Evolutionary conservation across 2,329 filamentous ascomycete genomes (phyloP).

Genomic region (Ampelomyces quisqualis): DNA sequence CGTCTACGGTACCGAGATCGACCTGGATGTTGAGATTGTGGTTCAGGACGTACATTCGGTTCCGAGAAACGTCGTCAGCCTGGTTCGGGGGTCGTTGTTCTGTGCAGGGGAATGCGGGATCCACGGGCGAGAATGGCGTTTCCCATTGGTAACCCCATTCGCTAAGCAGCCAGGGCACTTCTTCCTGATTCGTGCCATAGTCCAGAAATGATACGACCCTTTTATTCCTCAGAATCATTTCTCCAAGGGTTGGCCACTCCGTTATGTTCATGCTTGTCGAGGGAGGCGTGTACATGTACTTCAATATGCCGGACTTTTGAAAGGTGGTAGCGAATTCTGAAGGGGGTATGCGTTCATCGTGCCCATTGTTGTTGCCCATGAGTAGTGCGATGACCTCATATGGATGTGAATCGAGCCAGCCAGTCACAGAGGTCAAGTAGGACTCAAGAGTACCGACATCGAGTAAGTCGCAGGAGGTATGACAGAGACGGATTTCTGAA

Average conservation of each 20-base stretch:
- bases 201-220: conserved; percentile 41
- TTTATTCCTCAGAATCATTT: conserved; percentile 48
- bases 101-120: conserved; percentile 72
- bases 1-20: conserved; percentile 41
- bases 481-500: conserved; percentile 68
- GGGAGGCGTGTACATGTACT: conserved; percentile 72
- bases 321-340: conserved; percentile 67
- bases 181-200: conserved; percentile 66
- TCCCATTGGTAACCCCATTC: conserved; percentile 90
- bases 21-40: conserved; percentile 78
- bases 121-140: conserved; percentile 76
- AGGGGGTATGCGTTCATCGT: conserved; percentile 57
- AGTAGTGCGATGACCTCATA: conserved; percentile 88
- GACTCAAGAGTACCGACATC: conserved; percentile 75
- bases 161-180: conserved; percentile 81
- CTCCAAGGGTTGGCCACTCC: conserved; percentile 80
- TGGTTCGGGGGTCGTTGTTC: conserved; percentile 74
- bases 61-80: conserved; percentile 49
- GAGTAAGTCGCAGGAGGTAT: conserved; percentile 78
- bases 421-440: conserved; percentile 67
- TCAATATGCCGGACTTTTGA: conserved; percentile 67
- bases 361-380: conserved; percentile 69
- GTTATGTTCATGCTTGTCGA: conserved; percentile 68
- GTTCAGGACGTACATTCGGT: conserved; percentile 78
- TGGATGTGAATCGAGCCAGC: conserved; percentile 74